Evolutionary conservation across 2,329 filamentous ascomycete genomes (phyloP).

Genomic region (Cryphonectria radicalis): DNA sequence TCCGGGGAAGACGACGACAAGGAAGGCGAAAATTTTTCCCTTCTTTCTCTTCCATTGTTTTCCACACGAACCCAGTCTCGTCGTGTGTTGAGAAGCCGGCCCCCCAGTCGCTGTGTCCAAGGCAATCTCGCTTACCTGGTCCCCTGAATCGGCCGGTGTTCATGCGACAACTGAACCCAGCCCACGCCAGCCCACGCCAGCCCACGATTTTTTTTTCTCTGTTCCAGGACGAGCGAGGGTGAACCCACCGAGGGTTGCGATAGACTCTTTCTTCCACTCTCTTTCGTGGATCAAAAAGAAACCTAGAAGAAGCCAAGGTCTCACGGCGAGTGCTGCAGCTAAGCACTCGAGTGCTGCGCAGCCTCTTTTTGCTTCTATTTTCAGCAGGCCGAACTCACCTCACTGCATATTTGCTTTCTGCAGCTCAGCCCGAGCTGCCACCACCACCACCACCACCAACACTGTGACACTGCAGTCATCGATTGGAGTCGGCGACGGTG

Average conservation of each 20-base stretch:
- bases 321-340: slow-evolving; percentile 3
- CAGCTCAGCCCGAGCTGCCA: slow-evolving; percentile 19
- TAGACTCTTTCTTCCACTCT: neutral
- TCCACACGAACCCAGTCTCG: slow-evolving; percentile 17
- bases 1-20: slow-evolving; percentile 12
- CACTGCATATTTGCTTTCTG: slow-evolving; percentile 13
- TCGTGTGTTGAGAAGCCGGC: slow-evolving; percentile 18
- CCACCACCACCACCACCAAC: neutral
- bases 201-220: neutral
- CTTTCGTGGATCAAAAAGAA: neutral
- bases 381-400: slow-evolving; percentile 10
- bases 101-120: slow-evolving; percentile 24
- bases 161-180: slow-evolving; percentile 12
- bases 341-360: slow-evolving; percentile 10
- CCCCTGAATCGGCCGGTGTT: slow-evolving; percentile 25
- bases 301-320: neutral
- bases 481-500: slow-evolving; percentile 20
- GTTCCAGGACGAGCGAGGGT: neutral
- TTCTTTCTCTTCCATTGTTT: neutral
- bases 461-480: slow-evolving; percentile 6
- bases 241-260: neutral
- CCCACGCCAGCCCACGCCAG: slow-evolving; percentile 2
- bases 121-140: slow-evolving; percentile 29
- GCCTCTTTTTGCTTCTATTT: slow-evolving; percentile 26
- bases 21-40: slow-evolving; percentile 29